Evolutionary conservation across 495 filamentous ascomycete species (phyloP), one percentile per base, ranked within the genome.

Genomic region (Geopyxis carbonaria): DNA sequence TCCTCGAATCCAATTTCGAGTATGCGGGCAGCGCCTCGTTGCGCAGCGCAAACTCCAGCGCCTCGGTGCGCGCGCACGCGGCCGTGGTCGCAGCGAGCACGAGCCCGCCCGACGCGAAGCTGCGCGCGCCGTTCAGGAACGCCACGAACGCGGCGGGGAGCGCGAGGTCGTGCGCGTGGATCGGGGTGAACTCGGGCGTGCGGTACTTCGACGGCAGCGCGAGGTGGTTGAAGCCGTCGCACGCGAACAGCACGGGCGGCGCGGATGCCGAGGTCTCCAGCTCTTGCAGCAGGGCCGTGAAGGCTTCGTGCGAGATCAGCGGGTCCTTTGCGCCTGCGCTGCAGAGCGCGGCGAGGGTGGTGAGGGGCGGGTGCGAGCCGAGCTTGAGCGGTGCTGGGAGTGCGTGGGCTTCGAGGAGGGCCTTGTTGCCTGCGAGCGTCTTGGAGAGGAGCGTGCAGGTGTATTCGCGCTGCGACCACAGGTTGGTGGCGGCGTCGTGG

Each of bases 141-240:
- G 75, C 70, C 18, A 78, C 53, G 61, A 91, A 94, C 38, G 77
- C 68, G n/a, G 69, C 65, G 18, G 89, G 66, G 27, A 93, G 64
- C 5, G 70, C 66, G 21, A 97, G 67, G 51, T 93, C 76, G 60
- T 92, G 82, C 13, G 89, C 68, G 65, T 97, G 89, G 50, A 97
- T 79, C 14, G 61, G 69, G 37, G 80, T 64, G 50, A 68, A 77
- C 16, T 73, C 63, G 0, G 72, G 54, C 19, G 67, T 65, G 37
- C 76, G 73, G 60, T 97, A 95, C 15, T 68, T 66, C 40, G 76
- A 77, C 20, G 63, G 34, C 42, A 64, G 64, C 80, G 91, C 91
- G 62, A 83, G 72, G 61, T 85, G 77, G 25, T 66, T 64, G 15
- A 94, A 62, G 38, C 75, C 75, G 61, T 97, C 89, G 20, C 93